A percentile compares a stretch with the other conserved stretches of the same genome.
Conservation (phyloP, 495 filamentous ascomycete genomes). For the Penicillium ochrochloron region DNA sequence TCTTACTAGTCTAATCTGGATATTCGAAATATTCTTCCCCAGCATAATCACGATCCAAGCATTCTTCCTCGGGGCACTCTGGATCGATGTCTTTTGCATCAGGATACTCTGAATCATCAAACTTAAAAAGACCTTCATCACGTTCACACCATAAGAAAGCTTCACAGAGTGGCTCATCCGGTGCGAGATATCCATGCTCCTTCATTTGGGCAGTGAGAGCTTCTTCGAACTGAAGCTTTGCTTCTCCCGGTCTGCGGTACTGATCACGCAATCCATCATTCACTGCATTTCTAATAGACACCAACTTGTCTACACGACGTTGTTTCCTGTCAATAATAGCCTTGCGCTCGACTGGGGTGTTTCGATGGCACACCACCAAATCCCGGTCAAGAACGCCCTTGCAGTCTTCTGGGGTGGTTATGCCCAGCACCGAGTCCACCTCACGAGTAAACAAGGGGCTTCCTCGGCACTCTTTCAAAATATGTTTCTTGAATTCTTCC, state of each 20-base stretch:
- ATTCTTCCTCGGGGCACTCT: not conserved
- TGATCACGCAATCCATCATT: not conserved
- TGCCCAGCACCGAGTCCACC: no score
- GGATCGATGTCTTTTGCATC: not conserved
- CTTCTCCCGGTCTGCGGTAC: not conserved
- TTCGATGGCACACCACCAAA: not conserved
- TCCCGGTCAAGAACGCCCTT: not conserved
- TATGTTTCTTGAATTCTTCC: conserved; percentile 1
- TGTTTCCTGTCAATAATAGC: conserved; percentile 5
- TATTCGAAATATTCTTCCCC: not conserved
- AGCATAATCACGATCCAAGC: not conserved
- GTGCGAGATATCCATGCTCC: conserved; percentile 5
- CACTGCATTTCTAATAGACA: not conserved
- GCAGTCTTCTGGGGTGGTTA: no score
- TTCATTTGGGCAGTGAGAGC: conserved; percentile 1
- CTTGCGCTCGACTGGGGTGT: not conserved
- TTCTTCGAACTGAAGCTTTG: not conserved
- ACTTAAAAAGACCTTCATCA: not conserved
- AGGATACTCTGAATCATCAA: not conserved
- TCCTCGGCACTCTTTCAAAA: no score
- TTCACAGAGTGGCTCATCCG: not conserved
- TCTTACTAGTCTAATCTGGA: not conserved
- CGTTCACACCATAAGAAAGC: not conserved
- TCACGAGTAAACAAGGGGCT: no score
- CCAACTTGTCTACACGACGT: not conserved